Conservation (phyloP, 768 basidiomycete species). For the Tephrocybe sp. region DNA sequence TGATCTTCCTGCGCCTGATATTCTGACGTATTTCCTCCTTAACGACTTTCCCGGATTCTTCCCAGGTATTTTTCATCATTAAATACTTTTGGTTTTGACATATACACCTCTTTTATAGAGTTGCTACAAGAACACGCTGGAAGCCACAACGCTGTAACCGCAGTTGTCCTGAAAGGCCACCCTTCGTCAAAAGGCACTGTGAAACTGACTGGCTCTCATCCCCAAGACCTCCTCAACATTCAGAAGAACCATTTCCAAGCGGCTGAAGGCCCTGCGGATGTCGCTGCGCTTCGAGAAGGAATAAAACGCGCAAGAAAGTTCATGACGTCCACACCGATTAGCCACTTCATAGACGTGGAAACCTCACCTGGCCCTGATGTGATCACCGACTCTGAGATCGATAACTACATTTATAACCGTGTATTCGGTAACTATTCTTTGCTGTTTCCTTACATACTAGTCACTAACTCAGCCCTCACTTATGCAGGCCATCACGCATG, state of each 20-base stretch:
- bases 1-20: slow-evolving; percentile 20
- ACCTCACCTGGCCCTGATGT: slow-evolving; percentile 21
- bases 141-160: slow-evolving; percentile 23
- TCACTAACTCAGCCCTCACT: not conserved
- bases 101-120: slow-evolving; percentile 10
- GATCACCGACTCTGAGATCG: slow-evolving; percentile 21
- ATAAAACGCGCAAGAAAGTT: slow-evolving; percentile 23
- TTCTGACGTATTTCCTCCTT: slow-evolving; percentile 26
- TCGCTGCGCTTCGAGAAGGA: slow-evolving; percentile 24
- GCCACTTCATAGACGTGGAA: slow-evolving; percentile 19
- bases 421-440: slow-evolving; percentile 21
- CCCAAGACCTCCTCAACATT: slow-evolving; percentile 29
- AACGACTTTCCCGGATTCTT: slow-evolving; percentile 27
- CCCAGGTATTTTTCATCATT: slow-evolving; percentile 13
- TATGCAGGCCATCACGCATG: slow-evolving; percentile 29
- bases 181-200: slow-evolving; percentile 30
- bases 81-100: not conserved
- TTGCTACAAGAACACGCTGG: slow-evolving; percentile 21
- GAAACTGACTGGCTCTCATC: slow-evolving; percentile 27
- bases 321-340: slow-evolving; percentile 18
- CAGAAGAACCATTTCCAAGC: slow-evolving; percentile 29
- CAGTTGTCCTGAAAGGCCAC: slow-evolving; percentile 26
- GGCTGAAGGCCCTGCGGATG: slow-evolving; percentile 20
- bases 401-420: slow-evolving; percentile 21
- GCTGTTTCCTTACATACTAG: not conserved